Conservation (phyloP, 805 yeast genomes). For the Brettanomyces custersianus region DNA sequence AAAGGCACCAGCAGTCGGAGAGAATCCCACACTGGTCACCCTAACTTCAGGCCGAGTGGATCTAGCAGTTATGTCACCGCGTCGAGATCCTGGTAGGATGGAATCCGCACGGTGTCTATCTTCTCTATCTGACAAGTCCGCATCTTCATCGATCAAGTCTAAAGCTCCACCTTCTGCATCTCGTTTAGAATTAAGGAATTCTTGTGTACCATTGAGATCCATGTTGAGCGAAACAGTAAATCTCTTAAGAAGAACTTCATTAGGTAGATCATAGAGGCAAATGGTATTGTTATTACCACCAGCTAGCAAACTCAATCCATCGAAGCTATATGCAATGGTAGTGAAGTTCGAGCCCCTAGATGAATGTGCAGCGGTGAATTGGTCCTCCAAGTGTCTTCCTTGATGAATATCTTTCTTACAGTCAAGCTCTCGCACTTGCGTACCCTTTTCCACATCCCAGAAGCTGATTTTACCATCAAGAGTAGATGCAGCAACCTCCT, state of each 20-base stretch:
- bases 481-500: constrained; percentile 79
- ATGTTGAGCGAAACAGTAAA: constrained; percentile 83
- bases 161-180: constrained; percentile 85
- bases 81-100: constrained; percentile 76
- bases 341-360: constrained; percentile 79
- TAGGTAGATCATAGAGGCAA: constrained; percentile 82
- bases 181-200: constrained; percentile 65
- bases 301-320: constrained; percentile 80
- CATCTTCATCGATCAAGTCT: constrained; percentile 74
- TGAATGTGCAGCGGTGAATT: constrained; percentile 73
- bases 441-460: constrained; percentile 76
- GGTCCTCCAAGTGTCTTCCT: constrained; percentile 77
- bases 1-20: constrained; percentile 86
- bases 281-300: constrained; percentile 91
- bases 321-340: constrained; percentile 76
- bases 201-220: constrained; percentile 83
- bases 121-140: constrained; percentile 79
- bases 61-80: constrained; percentile 75
- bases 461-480: constrained; percentile 80
- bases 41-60: constrained; percentile 74
- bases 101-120: constrained; percentile 48
- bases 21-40: constrained; percentile 68
- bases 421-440: constrained; percentile 76
- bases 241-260: constrained; percentile 76
- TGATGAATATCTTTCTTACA: constrained; percentile 78